phyloP scores from a whole-genome alignment of 1,284 basidiomycete species.

The Sporisorium sorghi region DNA sequence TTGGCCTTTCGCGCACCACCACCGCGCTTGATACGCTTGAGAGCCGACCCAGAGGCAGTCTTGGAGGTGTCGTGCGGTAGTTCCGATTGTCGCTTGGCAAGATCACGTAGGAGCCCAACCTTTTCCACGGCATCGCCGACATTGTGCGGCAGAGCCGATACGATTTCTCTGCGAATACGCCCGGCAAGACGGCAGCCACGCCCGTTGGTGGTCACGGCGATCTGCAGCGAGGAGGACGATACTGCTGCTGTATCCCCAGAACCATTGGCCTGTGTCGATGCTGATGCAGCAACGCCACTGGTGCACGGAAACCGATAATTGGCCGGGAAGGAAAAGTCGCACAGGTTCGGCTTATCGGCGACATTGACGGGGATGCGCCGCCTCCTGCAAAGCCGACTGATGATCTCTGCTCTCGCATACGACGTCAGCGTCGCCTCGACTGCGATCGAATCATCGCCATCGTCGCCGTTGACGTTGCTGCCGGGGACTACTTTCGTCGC shows the following conservation, averaged over 20 bases:
- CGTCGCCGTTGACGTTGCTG: slow-evolving; percentile 12
- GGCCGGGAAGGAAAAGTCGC: slow-evolving; percentile 89
- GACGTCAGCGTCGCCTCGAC: slow-evolving; percentile 20
- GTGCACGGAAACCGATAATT: slow-evolving; percentile 80
- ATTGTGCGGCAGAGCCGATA: slow-evolving; percentile 79
- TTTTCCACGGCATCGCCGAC: slow-evolving; percentile 83
- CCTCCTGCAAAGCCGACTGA: slow-evolving; percentile 52
- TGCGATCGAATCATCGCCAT: slow-evolving; percentile 1
- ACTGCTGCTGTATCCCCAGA: neutral
- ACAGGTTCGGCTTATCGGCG: slow-evolving; percentile 85
- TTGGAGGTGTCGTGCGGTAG: neutral
- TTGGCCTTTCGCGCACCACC: slow-evolving; percentile 2
- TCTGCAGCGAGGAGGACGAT: slow-evolving; percentile 76
- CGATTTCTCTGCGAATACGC: slow-evolving; percentile 84
- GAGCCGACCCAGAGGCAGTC: slow-evolving; percentile 4
- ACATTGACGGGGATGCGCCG: slow-evolving; percentile 82
- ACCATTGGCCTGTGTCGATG: slow-evolving; percentile 1
- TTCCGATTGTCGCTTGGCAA: slow-evolving; percentile 73
- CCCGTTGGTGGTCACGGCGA: slow-evolving; percentile 91
- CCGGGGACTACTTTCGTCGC: neutral
- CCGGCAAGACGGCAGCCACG: slow-evolving; percentile 87
- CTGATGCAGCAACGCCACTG: neutral
- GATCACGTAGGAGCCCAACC: slow-evolving; percentile 78
- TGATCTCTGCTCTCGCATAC: slow-evolving; percentile 46
- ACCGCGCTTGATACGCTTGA: slow-evolving; percentile 25